Evolutionary conservation across 1,284 basidiomycete genomes (phyloP).

Genomic region (Pseudozyma thailandica): DNA sequence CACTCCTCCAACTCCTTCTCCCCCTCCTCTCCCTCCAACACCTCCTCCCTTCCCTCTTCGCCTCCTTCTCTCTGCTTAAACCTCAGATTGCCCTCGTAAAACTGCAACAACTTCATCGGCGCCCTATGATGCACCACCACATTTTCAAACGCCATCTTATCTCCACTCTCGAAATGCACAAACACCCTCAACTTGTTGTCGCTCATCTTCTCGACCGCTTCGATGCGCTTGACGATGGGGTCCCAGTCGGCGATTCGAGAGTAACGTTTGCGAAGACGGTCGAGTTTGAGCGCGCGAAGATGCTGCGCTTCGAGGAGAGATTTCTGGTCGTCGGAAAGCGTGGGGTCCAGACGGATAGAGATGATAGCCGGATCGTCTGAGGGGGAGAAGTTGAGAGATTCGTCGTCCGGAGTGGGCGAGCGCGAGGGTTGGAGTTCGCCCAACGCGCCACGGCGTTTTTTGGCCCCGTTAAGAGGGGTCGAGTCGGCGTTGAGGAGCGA

Average conservation of each 20-base stretch:
- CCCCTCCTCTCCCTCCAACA: constrained; percentile 16
- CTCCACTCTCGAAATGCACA: constrained; percentile 41
- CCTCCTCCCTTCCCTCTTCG: not conserved
- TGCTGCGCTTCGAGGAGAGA: constrained; percentile 31
- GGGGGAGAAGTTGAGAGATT: constrained; percentile 5
- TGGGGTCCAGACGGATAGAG: constrained; percentile 27
- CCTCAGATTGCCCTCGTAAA: constrained; percentile 51
- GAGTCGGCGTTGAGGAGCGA: not conserved
- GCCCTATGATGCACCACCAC: constrained; percentile 43
- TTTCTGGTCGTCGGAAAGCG: constrained; percentile 19
- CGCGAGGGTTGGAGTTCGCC: constrained; percentile 10
- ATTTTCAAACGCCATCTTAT: constrained; percentile 43
- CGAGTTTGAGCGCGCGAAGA: constrained; percentile 18
- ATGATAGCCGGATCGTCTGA: constrained; percentile 10
- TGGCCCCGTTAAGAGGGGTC: not conserved
- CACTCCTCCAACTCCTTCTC: constrained; percentile 14
- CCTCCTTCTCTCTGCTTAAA: constrained; percentile 23
- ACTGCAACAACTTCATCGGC: constrained; percentile 50
- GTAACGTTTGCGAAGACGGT: constrained; percentile 39
- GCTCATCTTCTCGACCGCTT: constrained; percentile 45
- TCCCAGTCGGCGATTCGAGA: constrained; percentile 53
- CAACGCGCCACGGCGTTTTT: not conserved
- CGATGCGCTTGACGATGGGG: constrained; percentile 41
- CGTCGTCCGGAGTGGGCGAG: constrained; percentile 10
- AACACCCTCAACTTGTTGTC: constrained; percentile 43